phyloP scores from a whole-genome alignment of 139 green algal species.

The Tetratostichococcus sp. region DNA sequence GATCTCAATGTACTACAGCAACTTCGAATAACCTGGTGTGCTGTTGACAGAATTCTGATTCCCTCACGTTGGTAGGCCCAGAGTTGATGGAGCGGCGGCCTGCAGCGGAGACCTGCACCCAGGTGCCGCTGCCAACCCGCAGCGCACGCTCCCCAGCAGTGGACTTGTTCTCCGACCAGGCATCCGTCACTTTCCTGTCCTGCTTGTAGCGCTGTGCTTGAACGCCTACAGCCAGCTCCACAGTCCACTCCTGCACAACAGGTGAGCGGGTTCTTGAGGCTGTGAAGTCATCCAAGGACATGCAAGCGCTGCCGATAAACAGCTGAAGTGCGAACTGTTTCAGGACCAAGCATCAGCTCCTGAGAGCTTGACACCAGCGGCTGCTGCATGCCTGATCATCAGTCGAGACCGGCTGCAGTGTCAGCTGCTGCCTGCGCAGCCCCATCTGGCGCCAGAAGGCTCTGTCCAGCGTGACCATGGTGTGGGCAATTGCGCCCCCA shows the following conservation, averaged over 20 bases:
- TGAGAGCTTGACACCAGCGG: neutral
- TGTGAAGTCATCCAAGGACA: too few species aligned
- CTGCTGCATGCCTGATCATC: neutral
- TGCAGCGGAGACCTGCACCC: neutral
- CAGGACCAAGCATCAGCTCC: too few species aligned
- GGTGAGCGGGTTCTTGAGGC: too few species aligned
- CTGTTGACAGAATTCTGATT: too few species aligned
- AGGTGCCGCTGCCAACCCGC: conserved; percentile 2
- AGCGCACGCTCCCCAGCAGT: conserved; percentile 39
- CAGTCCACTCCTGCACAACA: neutral
- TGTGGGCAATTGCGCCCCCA: conserved; percentile 24
- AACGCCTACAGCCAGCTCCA: conserved; percentile 11
- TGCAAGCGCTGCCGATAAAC: too few species aligned
- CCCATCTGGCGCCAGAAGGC: neutral
- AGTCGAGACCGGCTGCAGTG: neutral
- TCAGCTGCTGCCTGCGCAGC: neutral
- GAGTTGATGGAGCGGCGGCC: neutral
- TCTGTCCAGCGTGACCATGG: conserved; percentile 17
- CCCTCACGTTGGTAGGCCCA: neutral
- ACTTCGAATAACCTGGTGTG: too few species aligned
- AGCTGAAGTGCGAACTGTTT: too few species aligned
- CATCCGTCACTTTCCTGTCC: conserved; percentile 6
- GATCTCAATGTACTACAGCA: too few species aligned
- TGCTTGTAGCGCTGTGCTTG: conserved; percentile 25
- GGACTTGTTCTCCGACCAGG: conserved; percentile 12